Evolutionary conservation across 768 basidiomycete genomes (phyloP).

Genomic region (Pholiota molesta): DNA sequence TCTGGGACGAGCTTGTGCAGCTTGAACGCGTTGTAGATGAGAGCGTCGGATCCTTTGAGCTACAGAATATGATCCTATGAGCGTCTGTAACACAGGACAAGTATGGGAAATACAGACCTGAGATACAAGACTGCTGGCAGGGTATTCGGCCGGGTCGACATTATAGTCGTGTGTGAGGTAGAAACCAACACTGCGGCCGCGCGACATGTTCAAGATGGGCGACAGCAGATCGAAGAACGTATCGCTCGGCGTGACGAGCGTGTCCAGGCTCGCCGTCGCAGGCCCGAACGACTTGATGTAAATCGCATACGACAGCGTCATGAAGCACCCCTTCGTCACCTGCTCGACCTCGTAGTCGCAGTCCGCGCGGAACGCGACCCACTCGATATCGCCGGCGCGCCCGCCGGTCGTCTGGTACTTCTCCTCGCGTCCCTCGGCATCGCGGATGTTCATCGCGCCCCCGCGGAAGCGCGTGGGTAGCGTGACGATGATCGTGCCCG

Average conservation of each 20-base stretch:
- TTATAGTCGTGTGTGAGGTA: conserved; percentile 71
- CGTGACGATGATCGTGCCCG: conserved; percentile 73
- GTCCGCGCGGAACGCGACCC: conserved; percentile 75
- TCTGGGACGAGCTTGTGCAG: conserved; percentile 75
- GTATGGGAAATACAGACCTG: conserved; percentile 47
- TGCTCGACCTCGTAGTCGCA: conserved; percentile 77
- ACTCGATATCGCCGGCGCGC: conserved; percentile 70
- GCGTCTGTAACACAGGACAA: not conserved
- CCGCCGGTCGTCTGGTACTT: conserved; percentile 64
- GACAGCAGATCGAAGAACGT: conserved; percentile 71
- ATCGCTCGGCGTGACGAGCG: conserved; percentile 74
- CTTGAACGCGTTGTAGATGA: conserved; percentile 78
- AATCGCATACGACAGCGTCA: conserved; percentile 73
- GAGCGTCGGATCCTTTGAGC: conserved; percentile 78
- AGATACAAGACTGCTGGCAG: conserved; percentile 74
- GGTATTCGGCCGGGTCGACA: conserved; percentile 66
- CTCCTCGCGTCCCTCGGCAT: conserved; percentile 59
- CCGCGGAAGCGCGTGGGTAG: conserved; percentile 77
- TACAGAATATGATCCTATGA: conserved; percentile 27
- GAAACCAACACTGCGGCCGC: conserved; percentile 75
- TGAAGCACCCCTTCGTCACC: conserved; percentile 69
- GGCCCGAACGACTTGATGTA: conserved; percentile 71
- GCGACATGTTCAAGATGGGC: conserved; percentile 70
- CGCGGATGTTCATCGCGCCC: conserved; percentile 62
- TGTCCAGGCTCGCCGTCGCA: conserved; percentile 50